Evolutionary conservation across 441 rosid genomes (phyloP), one percentile per base, ranked within the genome.

Genomic region (Syzygium syzygioides): DNA sequence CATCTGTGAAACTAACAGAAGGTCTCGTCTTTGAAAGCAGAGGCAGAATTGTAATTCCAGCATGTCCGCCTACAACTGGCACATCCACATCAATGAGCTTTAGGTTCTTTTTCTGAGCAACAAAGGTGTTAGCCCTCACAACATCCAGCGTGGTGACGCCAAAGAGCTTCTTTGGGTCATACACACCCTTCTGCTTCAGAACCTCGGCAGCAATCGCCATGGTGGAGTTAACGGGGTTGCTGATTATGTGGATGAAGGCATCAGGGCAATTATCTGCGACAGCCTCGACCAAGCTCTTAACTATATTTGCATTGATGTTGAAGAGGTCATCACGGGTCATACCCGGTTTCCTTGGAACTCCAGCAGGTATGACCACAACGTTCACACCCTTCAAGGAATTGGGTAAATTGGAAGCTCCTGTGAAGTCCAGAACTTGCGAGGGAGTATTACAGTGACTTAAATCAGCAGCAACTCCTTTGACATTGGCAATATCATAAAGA

Each of bases 281-380:
- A 86, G 98, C 99, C 85, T 95, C 98, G 11, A 97, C 94, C 91
- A 96, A 93, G 53, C 86, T 90, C 91, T 95, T 98, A 14, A 97
- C 99, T 3, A 98, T 97, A 88, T 89, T 92, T 59, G 99, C 99
- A 86, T 98, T 98, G 93, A 98, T 97, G 93, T 97, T 96, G 93
- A 98, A 98, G 87, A 98, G 98, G 88, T 97, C 99, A 79, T 98
- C 99, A 37, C 99, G 99, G 85, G 98, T 98, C 99, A 98, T 98
- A 26, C 99, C 99, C 1, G 99, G 99, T 93, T 98, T 98, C 85
- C 99, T 94, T 48, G 99, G 98, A 76, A 97, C 99, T 90, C 99
- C 99, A 87, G 99, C 99, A 79, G 99, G 99, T 86, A 98, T 97
- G 88, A 97, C 98, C 12, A 96, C 99, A 54, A 98, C 96, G 37